phyloP scores from a whole-genome alignment of 805 yeast genomes.

The Candida loeiensis region DNA sequence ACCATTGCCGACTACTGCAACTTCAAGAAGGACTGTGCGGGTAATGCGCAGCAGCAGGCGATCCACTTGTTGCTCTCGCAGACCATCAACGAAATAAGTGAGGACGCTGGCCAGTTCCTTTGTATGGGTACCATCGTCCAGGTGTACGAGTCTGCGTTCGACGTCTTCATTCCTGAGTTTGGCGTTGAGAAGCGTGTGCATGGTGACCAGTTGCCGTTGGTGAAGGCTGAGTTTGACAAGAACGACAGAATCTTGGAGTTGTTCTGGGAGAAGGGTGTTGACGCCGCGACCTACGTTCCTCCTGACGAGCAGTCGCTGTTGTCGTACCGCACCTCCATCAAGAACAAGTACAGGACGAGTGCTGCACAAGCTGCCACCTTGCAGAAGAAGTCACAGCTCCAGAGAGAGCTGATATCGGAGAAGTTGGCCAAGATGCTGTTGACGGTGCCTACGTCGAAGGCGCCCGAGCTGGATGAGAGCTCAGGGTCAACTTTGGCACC shows the following conservation, averaged over 20 bases:
- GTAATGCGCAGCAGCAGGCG: slow-evolving; percentile 91
- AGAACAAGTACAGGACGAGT: slow-evolving; percentile 71
- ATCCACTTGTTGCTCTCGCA: slow-evolving; percentile 82
- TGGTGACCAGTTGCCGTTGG: slow-evolving; percentile 92
- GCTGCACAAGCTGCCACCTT: slow-evolving; percentile 66
- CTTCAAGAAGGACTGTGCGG: slow-evolving; percentile 92
- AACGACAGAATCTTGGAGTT: slow-evolving; percentile 64
- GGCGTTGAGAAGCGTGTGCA: slow-evolving; percentile 96
- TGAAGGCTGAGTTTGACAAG: slow-evolving; percentile 88
- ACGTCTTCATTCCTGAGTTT: slow-evolving; percentile 85
- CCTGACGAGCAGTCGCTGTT: slow-evolving; percentile 80
- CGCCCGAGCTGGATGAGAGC: slow-evolving; percentile 19
- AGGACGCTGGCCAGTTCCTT: slow-evolving; percentile 73
- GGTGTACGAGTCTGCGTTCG: slow-evolving; percentile 95
- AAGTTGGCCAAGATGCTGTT: slow-evolving; percentile 51
- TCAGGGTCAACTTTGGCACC: slow-evolving; percentile 42
- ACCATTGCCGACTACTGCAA: slow-evolving; percentile 89
- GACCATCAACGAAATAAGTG: slow-evolving; percentile 71
- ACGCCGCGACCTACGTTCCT: slow-evolving; percentile 86
- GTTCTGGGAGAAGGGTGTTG: slow-evolving; percentile 91
- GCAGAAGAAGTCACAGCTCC: slow-evolving; percentile 34
- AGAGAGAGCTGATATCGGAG: slow-evolving; percentile 42
- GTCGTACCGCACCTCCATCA: slow-evolving; percentile 73
- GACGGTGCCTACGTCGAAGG: slow-evolving; percentile 41
- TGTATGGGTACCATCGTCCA: slow-evolving; percentile 85